A percentile compares a stretch with the other conserved stretches of the same genome.
Evolutionary conservation across 2,329 filamentous ascomycete species (phyloP).

Genomic region (Xylaria sp.): DNA sequence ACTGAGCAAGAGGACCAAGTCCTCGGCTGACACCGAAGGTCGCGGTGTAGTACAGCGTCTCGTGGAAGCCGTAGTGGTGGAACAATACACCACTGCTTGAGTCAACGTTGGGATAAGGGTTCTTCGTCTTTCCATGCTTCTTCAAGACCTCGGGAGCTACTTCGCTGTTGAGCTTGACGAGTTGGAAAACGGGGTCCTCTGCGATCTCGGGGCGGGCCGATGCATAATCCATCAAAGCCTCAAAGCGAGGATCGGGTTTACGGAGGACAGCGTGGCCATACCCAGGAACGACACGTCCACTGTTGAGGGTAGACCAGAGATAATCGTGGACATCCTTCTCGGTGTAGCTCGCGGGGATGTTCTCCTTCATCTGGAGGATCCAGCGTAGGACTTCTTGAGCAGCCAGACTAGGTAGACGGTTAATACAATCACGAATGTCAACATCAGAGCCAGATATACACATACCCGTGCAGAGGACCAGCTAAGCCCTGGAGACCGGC

Average conservation of each 20-base stretch:
- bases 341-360: conserved; percentile 80
- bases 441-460: neutral
- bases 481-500: conserved; percentile 95
- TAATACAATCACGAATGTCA: conserved; percentile 5
- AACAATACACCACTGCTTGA: conserved; percentile 93
- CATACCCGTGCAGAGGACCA: conserved; percentile 85
- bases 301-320: conserved; percentile 92
- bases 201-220: conserved; percentile 85
- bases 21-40: conserved; percentile 76
- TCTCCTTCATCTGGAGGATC: conserved; percentile 94
- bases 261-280: conserved; percentile 96
- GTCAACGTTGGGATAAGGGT: conserved; percentile 97
- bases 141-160: conserved; percentile 90
- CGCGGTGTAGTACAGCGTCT: conserved; percentile 92
- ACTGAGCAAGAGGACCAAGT: conserved; percentile 89
- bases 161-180: conserved; percentile 92
- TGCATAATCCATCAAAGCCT: conserved; percentile 97
- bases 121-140: conserved; percentile 98
- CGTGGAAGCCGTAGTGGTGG: conserved; percentile 97
- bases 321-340: conserved; percentile 88
- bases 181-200: conserved; percentile 87
- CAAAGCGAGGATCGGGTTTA: conserved; percentile 96
- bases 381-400: conserved; percentile 97
- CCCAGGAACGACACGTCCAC: conserved; percentile 91
- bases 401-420: conserved; percentile 71